phyloP scores from a whole-genome alignment of 1,284 basidiomycete species.

The Ustilago curta region DNA sequence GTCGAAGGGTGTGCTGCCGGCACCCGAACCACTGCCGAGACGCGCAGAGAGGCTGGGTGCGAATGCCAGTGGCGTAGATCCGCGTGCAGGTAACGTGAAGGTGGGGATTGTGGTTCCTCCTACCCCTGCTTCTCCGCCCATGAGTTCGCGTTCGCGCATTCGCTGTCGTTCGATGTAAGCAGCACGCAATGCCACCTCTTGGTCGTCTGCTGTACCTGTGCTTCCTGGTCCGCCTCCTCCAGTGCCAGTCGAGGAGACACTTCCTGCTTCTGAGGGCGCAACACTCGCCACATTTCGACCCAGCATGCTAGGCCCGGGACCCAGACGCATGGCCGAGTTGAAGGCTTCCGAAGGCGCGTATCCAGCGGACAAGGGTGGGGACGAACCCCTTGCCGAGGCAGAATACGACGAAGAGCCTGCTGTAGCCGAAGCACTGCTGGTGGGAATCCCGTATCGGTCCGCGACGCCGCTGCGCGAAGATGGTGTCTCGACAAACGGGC shows the following conservation, averaged over 20 bases:
- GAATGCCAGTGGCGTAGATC: constrained; percentile 40
- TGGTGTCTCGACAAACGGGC: constrained; percentile 32
- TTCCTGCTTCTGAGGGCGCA: constrained; percentile 60
- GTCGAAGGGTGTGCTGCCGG: constrained; percentile 24
- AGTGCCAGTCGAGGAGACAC: constrained; percentile 46
- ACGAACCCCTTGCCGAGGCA: constrained; percentile 35
- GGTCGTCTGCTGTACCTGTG: constrained; percentile 50
- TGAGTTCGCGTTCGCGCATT: constrained; percentile 60
- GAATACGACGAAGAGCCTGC: constrained; percentile 36
- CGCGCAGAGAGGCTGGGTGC: constrained; percentile 44
- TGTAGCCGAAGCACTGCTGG: constrained; percentile 50
- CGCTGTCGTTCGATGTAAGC: constrained; percentile 62
- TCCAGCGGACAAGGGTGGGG: constrained; percentile 27
- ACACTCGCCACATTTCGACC: constrained; percentile 51
- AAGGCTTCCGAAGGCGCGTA: constrained; percentile 37
- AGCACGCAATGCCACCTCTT: constrained; percentile 48
- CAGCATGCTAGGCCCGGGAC: constrained; percentile 44
- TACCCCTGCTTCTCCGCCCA: constrained; percentile 62
- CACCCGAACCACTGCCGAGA: constrained; percentile 19
- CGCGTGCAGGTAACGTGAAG: constrained; percentile 38
- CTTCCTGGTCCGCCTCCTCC: constrained; percentile 42
- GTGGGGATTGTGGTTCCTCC: constrained; percentile 51
- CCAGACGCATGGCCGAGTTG: constrained; percentile 31
- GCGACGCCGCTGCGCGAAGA: constrained; percentile 25
- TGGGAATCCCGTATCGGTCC: constrained; percentile 28